These are phyloP conservation scores for Heliamphora exappendiculata DNA, from an alignment of 148 eudicot genomes.

Conservation along the genomic window DNA sequence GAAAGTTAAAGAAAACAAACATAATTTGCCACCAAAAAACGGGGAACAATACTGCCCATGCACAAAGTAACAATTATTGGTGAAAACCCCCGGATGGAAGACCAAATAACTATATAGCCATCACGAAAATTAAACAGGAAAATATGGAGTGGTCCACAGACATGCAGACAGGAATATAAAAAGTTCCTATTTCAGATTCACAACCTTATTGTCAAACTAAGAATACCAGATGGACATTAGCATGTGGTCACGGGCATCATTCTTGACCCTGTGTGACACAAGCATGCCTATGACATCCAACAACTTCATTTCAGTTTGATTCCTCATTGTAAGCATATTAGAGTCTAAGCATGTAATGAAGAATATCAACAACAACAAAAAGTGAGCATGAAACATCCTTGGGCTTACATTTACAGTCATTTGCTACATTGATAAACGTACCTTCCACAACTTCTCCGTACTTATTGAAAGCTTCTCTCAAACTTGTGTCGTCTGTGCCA, in stretches of 20 bases:
- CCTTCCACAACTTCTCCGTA: slow-evolving; percentile 84
- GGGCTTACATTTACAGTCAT: neutral
- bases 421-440: slow-evolving; percentile 13
- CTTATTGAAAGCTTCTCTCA: slow-evolving; percentile 51
- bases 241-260: neutral
- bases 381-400: neutral
- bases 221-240: neutral
- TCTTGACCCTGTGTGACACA: neutral
- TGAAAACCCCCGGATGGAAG: neutral
- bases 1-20: too few relatives aligned
- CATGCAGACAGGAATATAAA: neutral
- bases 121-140: neutral
- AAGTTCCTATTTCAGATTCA: neutral
- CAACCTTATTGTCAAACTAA: neutral
- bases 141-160: neutral
- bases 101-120: neutral
- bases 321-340: neutral
- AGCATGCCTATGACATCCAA: neutral
- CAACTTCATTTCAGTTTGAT: neutral
- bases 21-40: neutral
- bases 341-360: too few relatives aligned
- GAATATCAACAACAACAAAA: neutral
- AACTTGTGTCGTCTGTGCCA: slow-evolving; percentile 42
- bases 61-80: neutral
- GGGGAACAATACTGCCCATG: neutral